Evolutionary conservation across 2,329 filamentous ascomycete genomes (phyloP).

Genomic region (Microcyclospora pomicola): DNA sequence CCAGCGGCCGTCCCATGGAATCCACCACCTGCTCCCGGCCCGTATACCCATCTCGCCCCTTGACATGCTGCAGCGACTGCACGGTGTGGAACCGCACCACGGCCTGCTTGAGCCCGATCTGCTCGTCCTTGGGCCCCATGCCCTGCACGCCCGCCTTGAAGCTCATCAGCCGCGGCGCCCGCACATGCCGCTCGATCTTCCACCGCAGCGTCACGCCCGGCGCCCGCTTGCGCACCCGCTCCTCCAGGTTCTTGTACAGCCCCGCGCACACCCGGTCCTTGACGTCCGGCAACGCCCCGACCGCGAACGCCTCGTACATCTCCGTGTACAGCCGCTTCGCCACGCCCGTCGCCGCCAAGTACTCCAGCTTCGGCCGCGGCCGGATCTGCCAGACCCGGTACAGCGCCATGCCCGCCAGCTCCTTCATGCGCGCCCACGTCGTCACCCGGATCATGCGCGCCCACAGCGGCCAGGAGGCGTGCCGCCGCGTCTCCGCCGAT

Average conservation of each 20-base stretch:
- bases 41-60: constrained; percentile 4
- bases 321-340: constrained; percentile 29
- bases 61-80: constrained; percentile 16
- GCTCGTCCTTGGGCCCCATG: constrained; percentile 9
- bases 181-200: constrained; percentile 17
- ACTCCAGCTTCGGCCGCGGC: constrained; percentile 11
- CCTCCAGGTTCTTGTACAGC: constrained; percentile 14
- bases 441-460: too few relatives aligned
- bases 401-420: too few relatives aligned
- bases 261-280: constrained; percentile 11
- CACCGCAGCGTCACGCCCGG: constrained; percentile 19
- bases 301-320: constrained; percentile 36
- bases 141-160: constrained; percentile 9
- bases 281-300: constrained; percentile 21
- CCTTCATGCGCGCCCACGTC: too few relatives aligned
- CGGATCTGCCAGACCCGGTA: constrained; percentile 5
- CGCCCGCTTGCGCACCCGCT: constrained; percentile 23
- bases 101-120: constrained; percentile 16
- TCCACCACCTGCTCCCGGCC: constrained; percentile 15
- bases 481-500: constrained; percentile 12
- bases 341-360: constrained; percentile 19
- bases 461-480: constrained; percentile 4
- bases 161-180: constrained; percentile 13
- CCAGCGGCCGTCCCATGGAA: neutral
- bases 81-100: constrained; percentile 17